phyloP scores from a whole-genome alignment of 768 basidiomycete species.

The Tricholoma flavovirens region DNA sequence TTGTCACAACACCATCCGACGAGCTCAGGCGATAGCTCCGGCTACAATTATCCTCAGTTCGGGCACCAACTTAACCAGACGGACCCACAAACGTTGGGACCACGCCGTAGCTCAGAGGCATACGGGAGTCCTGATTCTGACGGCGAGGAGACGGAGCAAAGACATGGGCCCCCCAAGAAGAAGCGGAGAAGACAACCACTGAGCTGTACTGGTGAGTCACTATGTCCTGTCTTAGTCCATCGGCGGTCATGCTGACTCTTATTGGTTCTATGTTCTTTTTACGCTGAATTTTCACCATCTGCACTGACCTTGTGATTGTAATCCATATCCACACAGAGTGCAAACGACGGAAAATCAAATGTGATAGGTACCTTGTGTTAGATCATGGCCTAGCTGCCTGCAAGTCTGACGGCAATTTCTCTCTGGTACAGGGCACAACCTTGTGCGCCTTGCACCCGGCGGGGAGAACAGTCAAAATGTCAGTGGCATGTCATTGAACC shows the following conservation, averaged over 20 bases:
- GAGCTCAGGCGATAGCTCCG: conserved; percentile 12
- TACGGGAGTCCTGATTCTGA: conserved; percentile 48
- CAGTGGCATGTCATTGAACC: conserved; percentile 83
- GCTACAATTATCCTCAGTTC: conserved; percentile 18
- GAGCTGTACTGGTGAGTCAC: conserved; percentile 72
- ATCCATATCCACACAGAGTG: conserved; percentile 50
- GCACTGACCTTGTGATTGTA: conserved; percentile 24
- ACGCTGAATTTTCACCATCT: conserved; percentile 16
- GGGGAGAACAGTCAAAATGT: conserved; percentile 76
- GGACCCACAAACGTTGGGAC: conserved; percentile 13
- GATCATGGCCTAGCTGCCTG: conserved; percentile 9
- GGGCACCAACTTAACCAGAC: conserved; percentile 22
- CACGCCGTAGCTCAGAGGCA: conserved; percentile 24
- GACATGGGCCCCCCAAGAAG: conserved; percentile 67
- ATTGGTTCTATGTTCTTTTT: conserved; percentile 15
- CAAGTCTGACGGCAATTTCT: conserved; percentile 18
- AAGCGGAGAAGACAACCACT: conserved; percentile 77
- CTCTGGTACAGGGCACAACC: conserved; percentile 55
- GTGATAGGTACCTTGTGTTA: conserved; percentile 59
- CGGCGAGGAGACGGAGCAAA: conserved; percentile 44
- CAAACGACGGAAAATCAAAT: conserved; percentile 83
- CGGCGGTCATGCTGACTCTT: conserved; percentile 17
- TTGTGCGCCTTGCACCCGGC: conserved; percentile 73
- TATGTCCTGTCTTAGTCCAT: conserved; percentile 12
- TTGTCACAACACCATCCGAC: conserved; percentile 21